Evolutionary conservation across 2,329 filamentous ascomycete species (phyloP).

Genomic region (Scedosporium dehoogii): DNA sequence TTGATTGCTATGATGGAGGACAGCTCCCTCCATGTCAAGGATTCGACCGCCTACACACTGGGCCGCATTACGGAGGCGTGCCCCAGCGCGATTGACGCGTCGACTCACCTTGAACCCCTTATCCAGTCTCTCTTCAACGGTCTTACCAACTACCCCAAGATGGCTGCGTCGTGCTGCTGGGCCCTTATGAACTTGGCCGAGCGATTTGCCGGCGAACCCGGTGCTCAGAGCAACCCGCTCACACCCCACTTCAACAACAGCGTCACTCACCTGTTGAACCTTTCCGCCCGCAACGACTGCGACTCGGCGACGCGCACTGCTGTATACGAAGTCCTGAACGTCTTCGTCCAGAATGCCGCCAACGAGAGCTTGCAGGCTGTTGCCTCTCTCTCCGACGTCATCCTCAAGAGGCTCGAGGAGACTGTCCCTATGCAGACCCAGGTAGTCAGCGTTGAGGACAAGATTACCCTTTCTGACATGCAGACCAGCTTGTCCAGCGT

Average conservation of each 20-base stretch:
- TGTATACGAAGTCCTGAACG: slow-evolving; percentile 92
- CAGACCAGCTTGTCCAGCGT: slow-evolving; percentile 92
- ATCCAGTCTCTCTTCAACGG: slow-evolving; percentile 86
- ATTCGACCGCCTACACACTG: slow-evolving; percentile 91
- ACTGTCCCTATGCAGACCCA: slow-evolving; percentile 84
- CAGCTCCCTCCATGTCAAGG: slow-evolving; percentile 77
- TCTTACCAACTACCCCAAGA: slow-evolving; percentile 84
- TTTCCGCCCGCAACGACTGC: slow-evolving; percentile 73
- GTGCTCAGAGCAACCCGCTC: slow-evolving; percentile 67
- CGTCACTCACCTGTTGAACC: slow-evolving; percentile 71
- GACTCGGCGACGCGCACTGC: slow-evolving; percentile 89
- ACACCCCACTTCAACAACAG: slow-evolving; percentile 91
- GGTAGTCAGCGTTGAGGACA: slow-evolving; percentile 94
- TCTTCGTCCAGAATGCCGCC: slow-evolving; percentile 85
- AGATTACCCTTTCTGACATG: slow-evolving; percentile 92
- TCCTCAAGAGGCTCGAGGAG: slow-evolving; percentile 83
- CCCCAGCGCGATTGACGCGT: slow-evolving; percentile 81
- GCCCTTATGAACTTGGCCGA: slow-evolving; percentile 97
- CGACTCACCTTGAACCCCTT: slow-evolving; percentile 70
- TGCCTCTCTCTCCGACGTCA: slow-evolving; percentile 73
- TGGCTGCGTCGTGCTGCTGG: slow-evolving; percentile 98
- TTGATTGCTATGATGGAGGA: slow-evolving; percentile 91
- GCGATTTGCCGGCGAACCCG: slow-evolving; percentile 80
- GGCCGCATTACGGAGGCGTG: slow-evolving; percentile 93
- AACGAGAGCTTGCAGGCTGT: slow-evolving; percentile 75